Percentiles rank a stretch among this genome's conserved stretches.
phyloP scores from a whole-genome alignment of 106 monocot species.

The Platanthera zijinensis region DNA sequence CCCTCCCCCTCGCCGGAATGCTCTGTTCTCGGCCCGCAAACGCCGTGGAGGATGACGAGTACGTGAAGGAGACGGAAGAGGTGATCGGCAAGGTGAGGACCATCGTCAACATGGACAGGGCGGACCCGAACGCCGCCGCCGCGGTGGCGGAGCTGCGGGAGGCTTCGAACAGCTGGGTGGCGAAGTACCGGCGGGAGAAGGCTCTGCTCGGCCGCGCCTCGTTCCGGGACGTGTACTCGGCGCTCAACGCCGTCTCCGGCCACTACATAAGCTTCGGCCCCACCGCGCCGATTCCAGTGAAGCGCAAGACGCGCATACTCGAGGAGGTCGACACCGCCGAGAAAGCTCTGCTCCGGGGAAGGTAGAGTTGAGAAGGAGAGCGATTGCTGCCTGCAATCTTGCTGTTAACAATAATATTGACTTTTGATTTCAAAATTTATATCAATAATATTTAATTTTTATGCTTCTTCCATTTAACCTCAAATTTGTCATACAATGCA shows the following conservation, averaged over 20 bases:
- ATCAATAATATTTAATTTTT: too few species aligned
- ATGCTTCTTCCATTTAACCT: too few species aligned
- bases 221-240: slow-evolving; percentile 92
- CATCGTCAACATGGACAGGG: slow-evolving; percentile 54
- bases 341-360: slow-evolving; percentile 75
- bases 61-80: slow-evolving; percentile 74
- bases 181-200: slow-evolving; percentile 94
- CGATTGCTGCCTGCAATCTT: too few species aligned
- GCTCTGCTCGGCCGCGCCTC: slow-evolving; percentile 62
- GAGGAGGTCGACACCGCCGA: slow-evolving; percentile 95
- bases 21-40: slow-evolving; percentile 2
- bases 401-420: too few species aligned
- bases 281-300: slow-evolving; percentile 79
- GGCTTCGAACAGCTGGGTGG: slow-evolving; percentile 82
- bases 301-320: slow-evolving; percentile 80
- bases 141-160: slow-evolving; percentile 79
- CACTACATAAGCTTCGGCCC: slow-evolving; percentile 98
- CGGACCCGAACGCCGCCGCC: slow-evolving; percentile 58
- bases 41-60: slow-evolving; percentile 62
- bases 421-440: too few species aligned
- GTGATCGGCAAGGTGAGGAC: slow-evolving; percentile 70
- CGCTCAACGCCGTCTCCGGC: slow-evolving; percentile 92
- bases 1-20: slow-evolving; percentile 1
- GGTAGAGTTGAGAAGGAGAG: too few species aligned
- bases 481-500: too few species aligned